Base-by-base conservation (phyloP, 1,284 basidiomycete species). In the Austroboletus novae-zelandiae region DNA sequence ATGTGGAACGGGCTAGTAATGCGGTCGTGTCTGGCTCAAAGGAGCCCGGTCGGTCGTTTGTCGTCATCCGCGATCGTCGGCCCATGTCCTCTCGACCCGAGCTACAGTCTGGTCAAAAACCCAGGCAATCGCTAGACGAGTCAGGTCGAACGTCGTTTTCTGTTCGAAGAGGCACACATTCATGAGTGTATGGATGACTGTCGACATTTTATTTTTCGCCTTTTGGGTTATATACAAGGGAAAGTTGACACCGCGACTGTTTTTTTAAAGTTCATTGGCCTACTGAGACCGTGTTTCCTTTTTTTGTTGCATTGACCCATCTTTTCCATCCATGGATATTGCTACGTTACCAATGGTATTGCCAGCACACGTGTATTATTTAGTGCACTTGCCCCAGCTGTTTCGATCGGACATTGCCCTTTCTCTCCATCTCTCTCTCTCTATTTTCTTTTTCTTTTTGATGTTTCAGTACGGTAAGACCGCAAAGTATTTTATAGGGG, bases 61-160 rank as follows among this genome's bases (percentile, higher is more conserved):
- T 87, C 18, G 86, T 89, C 23, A 78, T 89, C 30, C 73, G 86
- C 23, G 83, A 84, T 53, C 67, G 68, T 48, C 63, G 57, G 57
- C 71, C 74, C 23, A 73, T 71, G 57, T 60, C 68, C 23, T 62
- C 70, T 59, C 71, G 67, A 61, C 72, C 39, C 51, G 57, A 57
- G 25, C 52, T 50, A 4, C 58, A 53, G n/a, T 29, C 20, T 36
- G 47, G 51, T 23, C 59, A 59, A 20, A 61, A 58, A 55, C 50
- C 57, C 14, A 57, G 69, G 9, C 57, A 68, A 41, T 69, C 68
- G 13, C 45, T 69, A 42, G 65, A 69, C 39, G 66, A 58, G 31
- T 57, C 65, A 11, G 45, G 62, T 27, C 61, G 56, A 47, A 34
- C 57, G n/a, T 61, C 75, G 15, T 74, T 75, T 43, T 56, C 64